These are phyloP conservation scores for Plasmopara muralis DNA, from an alignment of 352 stramenopile genomes.

Conservation along the genomic window DNA sequence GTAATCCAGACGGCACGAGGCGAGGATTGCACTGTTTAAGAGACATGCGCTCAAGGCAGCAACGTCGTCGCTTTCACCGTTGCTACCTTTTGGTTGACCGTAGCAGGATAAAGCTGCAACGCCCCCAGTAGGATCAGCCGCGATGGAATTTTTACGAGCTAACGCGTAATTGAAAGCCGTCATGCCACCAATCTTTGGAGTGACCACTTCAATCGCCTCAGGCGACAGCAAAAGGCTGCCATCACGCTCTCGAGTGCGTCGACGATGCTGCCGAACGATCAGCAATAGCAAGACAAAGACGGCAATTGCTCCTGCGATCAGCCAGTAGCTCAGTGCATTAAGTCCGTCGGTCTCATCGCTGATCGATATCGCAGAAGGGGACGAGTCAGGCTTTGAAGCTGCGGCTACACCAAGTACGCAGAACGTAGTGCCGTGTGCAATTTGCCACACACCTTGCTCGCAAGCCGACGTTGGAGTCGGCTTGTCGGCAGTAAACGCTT, in stretches of 20 bases:
- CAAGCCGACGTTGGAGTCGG: slow-evolving; percentile 19
- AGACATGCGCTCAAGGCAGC: slow-evolving; percentile 22
- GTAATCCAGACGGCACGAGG: slow-evolving; percentile 29
- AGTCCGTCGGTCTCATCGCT: slow-evolving; percentile 8
- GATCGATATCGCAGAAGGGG: slow-evolving; percentile 13
- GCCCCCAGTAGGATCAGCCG: neutral
- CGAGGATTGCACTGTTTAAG: slow-evolving; percentile 26
- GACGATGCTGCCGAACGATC: slow-evolving; percentile 26
- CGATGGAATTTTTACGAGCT: slow-evolving; percentile 4
- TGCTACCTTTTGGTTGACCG: slow-evolving; percentile 19
- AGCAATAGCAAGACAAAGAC: slow-evolving; percentile 31
- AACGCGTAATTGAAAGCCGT: slow-evolving; percentile 19
- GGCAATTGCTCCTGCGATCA: slow-evolving; percentile 27
- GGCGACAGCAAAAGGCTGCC: slow-evolving; percentile 23
- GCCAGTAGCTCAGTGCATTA: slow-evolving; percentile 24
- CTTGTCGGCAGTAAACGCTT: slow-evolving; percentile 26
- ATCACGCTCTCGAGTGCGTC: slow-evolving; percentile 15
- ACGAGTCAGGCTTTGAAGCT: slow-evolving; percentile 16
- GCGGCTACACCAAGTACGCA: slow-evolving; percentile 30
- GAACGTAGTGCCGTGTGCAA: slow-evolving; percentile 27
- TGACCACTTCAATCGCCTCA: slow-evolving; percentile 17
- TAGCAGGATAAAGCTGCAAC: slow-evolving; percentile 11
- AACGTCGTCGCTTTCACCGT: slow-evolving; percentile 20
- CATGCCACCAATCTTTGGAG: slow-evolving; percentile 15
- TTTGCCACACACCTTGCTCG: slow-evolving; percentile 24